Base-by-base conservation (phyloP, 129 eudicot species). In the Oenanthe sinensis region DNA sequence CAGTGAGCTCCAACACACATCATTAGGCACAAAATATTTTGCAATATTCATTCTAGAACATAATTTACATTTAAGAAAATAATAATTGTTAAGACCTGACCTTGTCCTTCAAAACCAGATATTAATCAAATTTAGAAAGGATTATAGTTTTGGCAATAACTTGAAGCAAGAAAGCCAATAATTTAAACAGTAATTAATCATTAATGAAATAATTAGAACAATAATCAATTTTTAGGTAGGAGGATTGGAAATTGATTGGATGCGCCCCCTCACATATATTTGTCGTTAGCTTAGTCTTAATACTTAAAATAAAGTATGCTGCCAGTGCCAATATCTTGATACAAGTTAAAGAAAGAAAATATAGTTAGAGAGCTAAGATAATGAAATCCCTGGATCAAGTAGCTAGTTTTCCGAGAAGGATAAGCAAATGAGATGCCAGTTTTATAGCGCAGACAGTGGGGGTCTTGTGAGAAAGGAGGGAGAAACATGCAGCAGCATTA, bases 401-500 rank as follows among this genome's bases (percentile, higher is more conserved):
- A 12, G 72, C 40, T 67, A 67, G 72, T 67, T 28, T 67, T 67
- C 74, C 80, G 74, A 77, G 71, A 40, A 77, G 52, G 80, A 77
- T 62, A 44, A 77, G 80, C 58, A 36, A 77, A 42, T 58, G 74
- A 77, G 49, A 60, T 62, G 74, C 74, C 74, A 42, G 74, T 43
- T 26, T 77, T 44, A n/a, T 42, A 65, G 63, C 74, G 80, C 26
- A 77, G 62, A 77, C 42, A 67, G 74, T 11, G 74, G 68, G 80
- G 80, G 52, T 49, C 63, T 75, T 28, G 78, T 75, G 78, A 75
- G 80, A 77, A 65, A 78, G 81, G 42, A 78, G 75, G 81, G 42
- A 78, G 75, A 67, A 73, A 72, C 78, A 80, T 80, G 52, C 22
- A 80, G 10, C 43, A 65, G 42, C 72, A 67, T 12, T 8, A 48